These are phyloP conservation scores for Psilocybe cyanescens DNA, from an alignment of 768 basidiomycete species.

Conservation along the genomic window DNA sequence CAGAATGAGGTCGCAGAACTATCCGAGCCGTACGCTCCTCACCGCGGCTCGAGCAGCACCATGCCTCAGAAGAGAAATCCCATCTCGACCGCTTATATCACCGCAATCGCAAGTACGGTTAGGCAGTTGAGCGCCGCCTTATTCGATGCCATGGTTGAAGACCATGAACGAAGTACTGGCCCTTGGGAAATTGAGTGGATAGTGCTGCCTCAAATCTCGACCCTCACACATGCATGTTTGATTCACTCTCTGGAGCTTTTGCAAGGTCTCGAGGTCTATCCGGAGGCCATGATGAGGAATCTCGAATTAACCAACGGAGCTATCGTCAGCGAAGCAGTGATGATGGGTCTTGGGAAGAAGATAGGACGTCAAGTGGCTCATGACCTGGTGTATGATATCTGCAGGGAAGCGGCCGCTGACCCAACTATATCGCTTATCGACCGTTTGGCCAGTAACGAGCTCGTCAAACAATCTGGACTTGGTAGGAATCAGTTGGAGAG, in stretches of 20 bases:
- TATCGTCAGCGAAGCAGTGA: slow-evolving; percentile 49
- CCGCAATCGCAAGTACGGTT: slow-evolving; percentile 44
- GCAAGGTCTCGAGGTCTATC: slow-evolving; percentile 43
- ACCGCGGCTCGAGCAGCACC: slow-evolving; percentile 50
- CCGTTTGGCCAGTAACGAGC: slow-evolving; percentile 31
- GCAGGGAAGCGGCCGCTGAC: slow-evolving; percentile 30
- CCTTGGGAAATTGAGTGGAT: slow-evolving; percentile 59
- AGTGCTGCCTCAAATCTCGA: slow-evolving; percentile 46
- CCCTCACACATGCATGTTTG: slow-evolving; percentile 42
- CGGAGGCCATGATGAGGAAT: slow-evolving; percentile 43
- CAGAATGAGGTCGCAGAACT: slow-evolving; percentile 51
- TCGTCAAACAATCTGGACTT: slow-evolving; percentile 29
- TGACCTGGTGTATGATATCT: slow-evolving; percentile 47
- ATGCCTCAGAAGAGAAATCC: slow-evolving; percentile 58
- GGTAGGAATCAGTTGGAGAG: slow-evolving; percentile 27
- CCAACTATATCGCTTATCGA: slow-evolving; percentile 32
- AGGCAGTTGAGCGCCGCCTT: slow-evolving; percentile 41
- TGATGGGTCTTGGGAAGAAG: slow-evolving; percentile 47
- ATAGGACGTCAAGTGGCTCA: slow-evolving; percentile 50
- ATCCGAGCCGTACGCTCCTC: slow-evolving; percentile 45
- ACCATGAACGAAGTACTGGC: slow-evolving; percentile 51
- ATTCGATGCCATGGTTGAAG: slow-evolving; percentile 51
- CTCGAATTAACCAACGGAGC: slow-evolving; percentile 40
- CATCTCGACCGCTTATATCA: slow-evolving; percentile 47
- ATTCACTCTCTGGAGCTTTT: slow-evolving; percentile 39